A percentile compares a stretch with the other conserved stretches of the same genome.
phyloP scores from a whole-genome alignment of 2,329 filamentous ascomycete species.

The Paecilomyces sp. region DNA sequence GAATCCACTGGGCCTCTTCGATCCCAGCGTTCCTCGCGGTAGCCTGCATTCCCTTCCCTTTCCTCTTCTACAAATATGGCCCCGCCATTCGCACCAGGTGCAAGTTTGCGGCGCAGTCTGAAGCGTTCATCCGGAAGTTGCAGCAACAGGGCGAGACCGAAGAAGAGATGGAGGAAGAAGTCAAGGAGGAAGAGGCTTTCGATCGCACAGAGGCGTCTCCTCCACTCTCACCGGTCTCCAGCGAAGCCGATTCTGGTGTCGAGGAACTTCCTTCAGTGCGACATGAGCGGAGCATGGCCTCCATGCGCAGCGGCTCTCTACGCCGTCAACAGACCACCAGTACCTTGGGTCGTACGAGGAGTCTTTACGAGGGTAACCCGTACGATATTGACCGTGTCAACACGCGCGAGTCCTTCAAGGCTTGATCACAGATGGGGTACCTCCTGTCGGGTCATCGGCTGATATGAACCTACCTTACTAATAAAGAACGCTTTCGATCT shows the following conservation, averaged over 20 bases:
- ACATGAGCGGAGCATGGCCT: slow-evolving; percentile 17
- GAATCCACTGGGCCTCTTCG: slow-evolving; percentile 42
- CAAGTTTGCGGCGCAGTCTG: slow-evolving; percentile 32
- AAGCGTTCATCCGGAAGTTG: slow-evolving; percentile 30
- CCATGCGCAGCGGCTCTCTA: slow-evolving; percentile 9
- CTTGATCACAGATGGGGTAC: background rate
- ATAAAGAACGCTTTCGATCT: background rate
- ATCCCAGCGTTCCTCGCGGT: slow-evolving; percentile 41
- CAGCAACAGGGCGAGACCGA: slow-evolving; percentile 16
- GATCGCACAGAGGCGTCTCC: slow-evolving; percentile 28
- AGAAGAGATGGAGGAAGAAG: slow-evolving; percentile 12
- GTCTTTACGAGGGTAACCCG: slow-evolving; percentile 36
- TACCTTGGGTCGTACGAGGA: slow-evolving; percentile 12
- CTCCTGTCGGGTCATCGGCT: background rate
- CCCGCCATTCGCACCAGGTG: slow-evolving; percentile 31
- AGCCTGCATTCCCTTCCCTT: slow-evolving; percentile 37
- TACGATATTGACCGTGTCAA: slow-evolving; percentile 39
- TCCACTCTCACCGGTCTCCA: slow-evolving; percentile 14
- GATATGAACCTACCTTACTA: background rate
- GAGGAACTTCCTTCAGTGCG: slow-evolving; percentile 11
- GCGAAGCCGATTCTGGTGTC: slow-evolving; percentile 16
- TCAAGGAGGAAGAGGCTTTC: slow-evolving; percentile 10
- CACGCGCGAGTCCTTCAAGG: slow-evolving; percentile 24
- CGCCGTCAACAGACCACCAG: slow-evolving; percentile 18
- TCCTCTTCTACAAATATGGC: slow-evolving; percentile 39